Evolutionary conservation across 2,329 filamentous ascomycete species (phyloP).

Genomic region (Fusarium sp.): DNA sequence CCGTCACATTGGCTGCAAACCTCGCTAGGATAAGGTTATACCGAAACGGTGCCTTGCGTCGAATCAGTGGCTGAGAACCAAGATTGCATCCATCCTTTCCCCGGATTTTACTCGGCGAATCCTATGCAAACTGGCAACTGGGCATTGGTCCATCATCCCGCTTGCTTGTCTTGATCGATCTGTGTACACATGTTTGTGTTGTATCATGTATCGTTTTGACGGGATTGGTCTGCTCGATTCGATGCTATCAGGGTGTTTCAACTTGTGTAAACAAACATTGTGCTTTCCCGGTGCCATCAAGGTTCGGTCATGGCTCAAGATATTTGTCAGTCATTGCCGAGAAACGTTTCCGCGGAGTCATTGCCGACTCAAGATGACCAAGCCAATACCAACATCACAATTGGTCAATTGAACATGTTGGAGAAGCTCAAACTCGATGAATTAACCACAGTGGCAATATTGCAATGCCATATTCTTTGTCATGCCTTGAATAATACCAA

Average conservation of each 20-base stretch:
- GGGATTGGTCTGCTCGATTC: neutral
- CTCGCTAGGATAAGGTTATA: neutral
- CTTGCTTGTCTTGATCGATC: neutral
- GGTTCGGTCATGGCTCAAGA: neutral
- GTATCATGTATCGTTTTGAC: neutral
- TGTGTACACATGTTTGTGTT: neutral
- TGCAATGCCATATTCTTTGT: neutral
- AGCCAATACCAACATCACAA: neutral
- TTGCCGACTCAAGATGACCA: neutral
- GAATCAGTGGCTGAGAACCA: neutral
- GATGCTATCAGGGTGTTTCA: neutral
- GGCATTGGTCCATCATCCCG: neutral
- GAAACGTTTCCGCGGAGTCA: neutral
- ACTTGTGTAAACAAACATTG: neutral
- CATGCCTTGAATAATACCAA: neutral
- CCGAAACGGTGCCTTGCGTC: neutral
- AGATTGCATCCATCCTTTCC: neutral
- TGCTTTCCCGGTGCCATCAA: neutral
- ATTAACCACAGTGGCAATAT: neutral
- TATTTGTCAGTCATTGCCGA: neutral
- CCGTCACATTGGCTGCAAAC: neutral
- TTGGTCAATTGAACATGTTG: neutral
- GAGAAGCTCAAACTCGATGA: neutral
- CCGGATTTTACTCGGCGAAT: neutral
- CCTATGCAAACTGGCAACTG: neutral